A percentile compares a stretch with the other conserved stretches of the same genome.
Evolutionary conservation across 2,329 filamentous ascomycete genomes (phyloP).

Genomic region (Cladophialophora chaetospira): DNA sequence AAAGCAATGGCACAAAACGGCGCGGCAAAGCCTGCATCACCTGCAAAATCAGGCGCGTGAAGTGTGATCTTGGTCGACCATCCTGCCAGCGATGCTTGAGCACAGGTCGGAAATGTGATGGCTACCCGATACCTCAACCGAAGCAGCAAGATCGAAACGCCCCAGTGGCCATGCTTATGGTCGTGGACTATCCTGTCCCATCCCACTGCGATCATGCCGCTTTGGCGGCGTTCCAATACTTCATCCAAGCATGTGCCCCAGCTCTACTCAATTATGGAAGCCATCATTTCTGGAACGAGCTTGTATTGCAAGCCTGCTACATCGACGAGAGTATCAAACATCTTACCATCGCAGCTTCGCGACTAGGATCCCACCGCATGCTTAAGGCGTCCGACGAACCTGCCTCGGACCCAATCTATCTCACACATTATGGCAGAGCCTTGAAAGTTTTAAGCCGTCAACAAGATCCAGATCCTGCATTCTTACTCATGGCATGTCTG

Average conservation of each 20-base stretch:
- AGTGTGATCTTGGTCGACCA: constrained; percentile 38
- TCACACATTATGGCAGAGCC: constrained; percentile 23
- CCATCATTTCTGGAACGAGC: constrained; percentile 34
- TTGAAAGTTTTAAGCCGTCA: constrained; percentile 12
- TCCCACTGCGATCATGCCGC: constrained; percentile 3
- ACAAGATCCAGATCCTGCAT: constrained; percentile 11
- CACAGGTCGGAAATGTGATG: constrained; percentile 43
- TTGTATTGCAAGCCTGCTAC: constrained; percentile 35
- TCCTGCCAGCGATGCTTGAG: constrained; percentile 40
- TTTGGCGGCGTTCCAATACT: constrained; percentile 30
- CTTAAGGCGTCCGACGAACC: not conserved
- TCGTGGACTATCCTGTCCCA: constrained; percentile 21
- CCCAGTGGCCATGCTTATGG: constrained; percentile 12
- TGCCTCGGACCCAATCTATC: constrained; percentile 4
- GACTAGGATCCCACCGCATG: constrained; percentile 1
- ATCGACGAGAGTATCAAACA: constrained; percentile 35
- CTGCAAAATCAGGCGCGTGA: constrained; percentile 28
- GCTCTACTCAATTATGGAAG: constrained; percentile 34
- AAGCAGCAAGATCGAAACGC: not conserved
- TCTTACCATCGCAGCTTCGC: constrained; percentile 32
- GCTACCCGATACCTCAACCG: constrained; percentile 34
- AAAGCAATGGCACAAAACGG: not conserved
- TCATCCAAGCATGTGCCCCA: constrained; percentile 33
- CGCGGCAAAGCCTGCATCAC: constrained; percentile 28
- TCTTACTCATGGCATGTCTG: constrained; percentile 25